phyloP scores from a whole-genome alignment of 2,329 filamentous ascomycete species.

The Diaporthe nobilis region DNA sequence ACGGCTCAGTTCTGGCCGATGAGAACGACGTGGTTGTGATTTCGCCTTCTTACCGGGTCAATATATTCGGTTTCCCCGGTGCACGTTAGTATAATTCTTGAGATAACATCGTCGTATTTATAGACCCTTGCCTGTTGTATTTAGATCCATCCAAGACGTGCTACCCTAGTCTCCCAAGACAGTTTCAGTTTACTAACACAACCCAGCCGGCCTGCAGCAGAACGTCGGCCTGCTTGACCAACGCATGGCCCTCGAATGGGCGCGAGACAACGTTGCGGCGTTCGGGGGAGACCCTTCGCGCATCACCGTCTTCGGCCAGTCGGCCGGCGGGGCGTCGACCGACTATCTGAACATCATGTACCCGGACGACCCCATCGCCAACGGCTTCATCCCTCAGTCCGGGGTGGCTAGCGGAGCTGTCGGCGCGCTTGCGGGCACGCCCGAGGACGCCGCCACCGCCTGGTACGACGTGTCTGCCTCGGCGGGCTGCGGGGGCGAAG shows the following conservation, averaged over 20 bases:
- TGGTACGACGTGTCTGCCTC: slow-evolving; percentile 27
- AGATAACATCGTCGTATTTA: too few species aligned
- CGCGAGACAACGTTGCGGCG: slow-evolving; percentile 42
- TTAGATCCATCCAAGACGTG: too few species aligned
- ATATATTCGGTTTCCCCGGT: slow-evolving; percentile 35
- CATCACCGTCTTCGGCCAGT: slow-evolving; percentile 41
- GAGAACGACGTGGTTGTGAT: slow-evolving; percentile 35
- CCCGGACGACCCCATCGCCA: slow-evolving; percentile 29
- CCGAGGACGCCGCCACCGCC: not conserved
- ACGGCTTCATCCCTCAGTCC: slow-evolving; percentile 28
- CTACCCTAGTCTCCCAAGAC: too few species aligned
- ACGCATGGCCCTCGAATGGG: slow-evolving; percentile 44
- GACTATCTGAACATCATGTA: slow-evolving; percentile 26
- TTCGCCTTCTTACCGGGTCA: not conserved
- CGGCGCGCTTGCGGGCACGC: not conserved
- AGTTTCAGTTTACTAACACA: not conserved
- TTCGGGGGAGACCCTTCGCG: slow-evolving; percentile 45
- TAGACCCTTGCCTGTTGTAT: not conserved
- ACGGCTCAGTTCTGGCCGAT: slow-evolving; percentile 19
- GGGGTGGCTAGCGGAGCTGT: slow-evolving; percentile 12
- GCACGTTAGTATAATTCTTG: not conserved
- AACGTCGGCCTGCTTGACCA: slow-evolving; percentile 46
- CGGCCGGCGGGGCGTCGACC: slow-evolving; percentile 25
- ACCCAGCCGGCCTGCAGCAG: slow-evolving; percentile 17
- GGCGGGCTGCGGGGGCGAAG: slow-evolving; percentile 28